These are phyloP conservation scores for Jacaranda mimosifolia DNA, from an alignment of 257 asterid species.

Conservation along the genomic window DNA sequence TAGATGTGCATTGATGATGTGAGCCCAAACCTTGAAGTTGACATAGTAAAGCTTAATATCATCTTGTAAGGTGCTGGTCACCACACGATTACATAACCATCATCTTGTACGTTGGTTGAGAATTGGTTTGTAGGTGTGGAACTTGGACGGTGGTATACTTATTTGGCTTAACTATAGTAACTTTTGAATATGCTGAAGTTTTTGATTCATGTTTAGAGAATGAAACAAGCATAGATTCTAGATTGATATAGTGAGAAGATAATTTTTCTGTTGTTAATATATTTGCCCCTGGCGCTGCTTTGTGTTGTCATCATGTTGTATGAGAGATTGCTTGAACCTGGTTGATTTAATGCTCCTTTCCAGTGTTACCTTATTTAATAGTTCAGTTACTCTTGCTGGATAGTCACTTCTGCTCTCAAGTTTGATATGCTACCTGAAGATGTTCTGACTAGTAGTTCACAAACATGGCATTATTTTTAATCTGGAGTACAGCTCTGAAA, in stretches of 20 bases:
- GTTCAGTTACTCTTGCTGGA: background rate
- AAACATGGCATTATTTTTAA: background rate
- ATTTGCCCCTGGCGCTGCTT: background rate
- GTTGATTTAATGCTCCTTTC: background rate
- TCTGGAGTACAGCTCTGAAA: background rate
- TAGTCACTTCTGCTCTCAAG: background rate
- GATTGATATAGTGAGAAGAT: background rate
- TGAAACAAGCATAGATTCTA: background rate
- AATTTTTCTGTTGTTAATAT: background rate
- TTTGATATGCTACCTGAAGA: background rate
- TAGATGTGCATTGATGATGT: background rate
- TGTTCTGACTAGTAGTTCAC: background rate
- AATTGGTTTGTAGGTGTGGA: slow-evolving; percentile 11
- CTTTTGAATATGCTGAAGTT: slow-evolving; percentile 8
- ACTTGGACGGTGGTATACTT: background rate
- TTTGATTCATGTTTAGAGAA: too few species aligned
- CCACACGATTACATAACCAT: background rate
- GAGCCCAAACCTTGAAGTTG: background rate
- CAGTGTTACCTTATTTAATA: background rate
- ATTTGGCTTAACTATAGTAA: background rate
- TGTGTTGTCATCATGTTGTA: background rate
- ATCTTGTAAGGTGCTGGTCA: background rate
- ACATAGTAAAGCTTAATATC: background rate
- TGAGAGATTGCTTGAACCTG: background rate
- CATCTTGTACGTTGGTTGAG: background rate